Evolutionary conservation across 2,329 filamentous ascomycete genomes (phyloP).

Genomic region (Helotiales sp.): DNA sequence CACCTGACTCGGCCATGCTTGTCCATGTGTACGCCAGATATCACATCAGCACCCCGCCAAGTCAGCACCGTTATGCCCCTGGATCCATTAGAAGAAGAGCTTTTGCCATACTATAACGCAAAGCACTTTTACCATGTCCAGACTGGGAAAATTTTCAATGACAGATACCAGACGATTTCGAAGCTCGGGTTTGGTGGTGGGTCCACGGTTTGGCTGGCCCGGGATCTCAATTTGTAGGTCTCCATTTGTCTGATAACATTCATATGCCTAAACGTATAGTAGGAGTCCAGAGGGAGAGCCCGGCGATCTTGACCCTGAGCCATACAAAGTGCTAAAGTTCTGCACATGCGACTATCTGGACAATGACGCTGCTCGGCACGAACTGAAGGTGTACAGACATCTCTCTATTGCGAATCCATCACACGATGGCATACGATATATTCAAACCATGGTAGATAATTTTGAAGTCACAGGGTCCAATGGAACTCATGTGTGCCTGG

Average conservation of each 20-base stretch:
- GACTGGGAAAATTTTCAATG: conserved; percentile 3
- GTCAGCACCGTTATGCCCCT: background rate
- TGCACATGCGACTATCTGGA: conserved; percentile 11
- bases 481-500: conserved; percentile 19
- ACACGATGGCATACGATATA: conserved; percentile 8
- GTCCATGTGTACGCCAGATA: background rate
- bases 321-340: conserved; percentile 16
- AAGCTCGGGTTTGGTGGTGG: conserved; percentile 18
- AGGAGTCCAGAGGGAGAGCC: background rate
- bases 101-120: conserved; percentile 11
- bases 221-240: conserved; percentile 13
- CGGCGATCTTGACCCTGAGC: background rate
- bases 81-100: conserved; percentile 3
- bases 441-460: conserved; percentile 9
- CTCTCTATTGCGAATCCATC: conserved; percentile 6
- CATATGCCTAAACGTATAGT: background rate
- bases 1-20: conserved; percentile 4
- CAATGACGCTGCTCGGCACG: conserved; percentile 18
- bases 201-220: conserved; percentile 18
- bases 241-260: background rate
- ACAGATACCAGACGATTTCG: conserved; percentile 17
- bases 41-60: background rate
- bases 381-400: conserved; percentile 8
- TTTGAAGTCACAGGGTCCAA: conserved; percentile 11
- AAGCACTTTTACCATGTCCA: conserved; percentile 13